A percentile compares a stretch with the other conserved stretches of the same genome.
Evolutionary conservation across 2,329 filamentous ascomycete genomes (phyloP).

Genomic region (Fusarium sacchari): DNA sequence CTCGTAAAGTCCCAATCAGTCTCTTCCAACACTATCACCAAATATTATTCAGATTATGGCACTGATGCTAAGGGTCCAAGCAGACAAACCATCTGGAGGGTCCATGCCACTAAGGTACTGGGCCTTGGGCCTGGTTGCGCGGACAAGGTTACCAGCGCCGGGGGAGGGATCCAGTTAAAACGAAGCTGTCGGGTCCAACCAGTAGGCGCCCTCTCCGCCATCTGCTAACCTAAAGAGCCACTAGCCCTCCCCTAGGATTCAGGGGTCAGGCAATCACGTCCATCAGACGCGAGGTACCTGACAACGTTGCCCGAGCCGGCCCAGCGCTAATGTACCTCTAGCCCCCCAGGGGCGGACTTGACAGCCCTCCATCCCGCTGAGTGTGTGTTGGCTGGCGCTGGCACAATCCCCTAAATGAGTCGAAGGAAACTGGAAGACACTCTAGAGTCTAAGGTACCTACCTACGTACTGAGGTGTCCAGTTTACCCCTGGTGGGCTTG

Average conservation of each 20-base stretch:
- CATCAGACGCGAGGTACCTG: constrained; percentile 33
- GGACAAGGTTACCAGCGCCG: constrained; percentile 36
- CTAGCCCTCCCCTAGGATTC: constrained; percentile 18
- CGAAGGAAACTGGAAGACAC: constrained; percentile 28
- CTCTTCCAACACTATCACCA: not conserved
- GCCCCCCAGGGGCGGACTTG: constrained; percentile 34
- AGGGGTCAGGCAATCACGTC: constrained; percentile 34
- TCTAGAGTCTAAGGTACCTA: constrained; percentile 1
- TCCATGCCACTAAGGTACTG: constrained; percentile 27
- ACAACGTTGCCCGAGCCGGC: constrained; percentile 23
- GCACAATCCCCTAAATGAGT: constrained; percentile 19
- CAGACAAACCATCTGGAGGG: constrained; percentile 23
- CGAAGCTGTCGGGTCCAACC: constrained; percentile 13
- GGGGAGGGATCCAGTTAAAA: constrained; percentile 13
- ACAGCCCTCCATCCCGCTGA: constrained; percentile 36
- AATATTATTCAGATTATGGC: constrained; percentile 13
- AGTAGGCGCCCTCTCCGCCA: constrained; percentile 31
- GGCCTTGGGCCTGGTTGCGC: constrained; percentile 6
- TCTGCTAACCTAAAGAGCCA: constrained; percentile 5
- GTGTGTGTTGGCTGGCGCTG: not conserved
- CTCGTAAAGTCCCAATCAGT: not conserved
- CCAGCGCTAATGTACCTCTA: constrained; percentile 33
- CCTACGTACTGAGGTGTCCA: not conserved
- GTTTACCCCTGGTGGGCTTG: constrained; percentile 18
- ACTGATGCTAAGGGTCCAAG: constrained; percentile 37